Evolutionary conservation across 805 yeast genomes (phyloP).

Genomic region (Candida montana): DNA sequence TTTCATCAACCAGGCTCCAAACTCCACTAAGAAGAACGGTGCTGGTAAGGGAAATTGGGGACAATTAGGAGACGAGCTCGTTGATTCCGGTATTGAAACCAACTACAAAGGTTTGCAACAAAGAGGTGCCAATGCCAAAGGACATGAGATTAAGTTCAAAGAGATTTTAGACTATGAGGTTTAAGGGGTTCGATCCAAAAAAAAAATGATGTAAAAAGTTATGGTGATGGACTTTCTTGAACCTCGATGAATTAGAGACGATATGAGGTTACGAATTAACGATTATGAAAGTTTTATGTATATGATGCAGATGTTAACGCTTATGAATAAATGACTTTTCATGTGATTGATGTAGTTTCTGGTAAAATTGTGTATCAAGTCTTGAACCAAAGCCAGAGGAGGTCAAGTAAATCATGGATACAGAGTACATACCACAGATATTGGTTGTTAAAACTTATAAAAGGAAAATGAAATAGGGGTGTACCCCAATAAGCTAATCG

Average conservation of each 20-base stretch:
- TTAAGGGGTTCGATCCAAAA: background rate
- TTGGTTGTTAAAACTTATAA: too few relatives aligned
- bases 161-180: conserved; percentile 9
- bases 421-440: too few relatives aligned
- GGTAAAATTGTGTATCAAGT: too few relatives aligned
- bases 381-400: too few relatives aligned
- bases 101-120: conserved; percentile 34
- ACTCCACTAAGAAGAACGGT: conserved; percentile 75
- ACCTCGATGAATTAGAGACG: too few relatives aligned
- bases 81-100: conserved; percentile 48
- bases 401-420: too few relatives aligned
- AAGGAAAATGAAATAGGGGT: too few relatives aligned
- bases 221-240: too few relatives aligned
- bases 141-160: conserved; percentile 35
- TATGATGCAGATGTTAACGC: background rate
- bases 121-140: conserved; percentile 45
- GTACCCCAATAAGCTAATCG: too few relatives aligned
- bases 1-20: conserved; percentile 61
- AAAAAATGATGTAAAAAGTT: too few relatives aligned
- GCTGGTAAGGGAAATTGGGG: conserved; percentile 92
- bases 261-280: conserved; percentile 1
- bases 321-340: background rate
- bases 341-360: background rate
- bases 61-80: conserved; percentile 67
- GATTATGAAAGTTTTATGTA: background rate